Conservation (phyloP, 2,329 filamentous ascomycete species). For the Penicillium capsulatum region DNA sequence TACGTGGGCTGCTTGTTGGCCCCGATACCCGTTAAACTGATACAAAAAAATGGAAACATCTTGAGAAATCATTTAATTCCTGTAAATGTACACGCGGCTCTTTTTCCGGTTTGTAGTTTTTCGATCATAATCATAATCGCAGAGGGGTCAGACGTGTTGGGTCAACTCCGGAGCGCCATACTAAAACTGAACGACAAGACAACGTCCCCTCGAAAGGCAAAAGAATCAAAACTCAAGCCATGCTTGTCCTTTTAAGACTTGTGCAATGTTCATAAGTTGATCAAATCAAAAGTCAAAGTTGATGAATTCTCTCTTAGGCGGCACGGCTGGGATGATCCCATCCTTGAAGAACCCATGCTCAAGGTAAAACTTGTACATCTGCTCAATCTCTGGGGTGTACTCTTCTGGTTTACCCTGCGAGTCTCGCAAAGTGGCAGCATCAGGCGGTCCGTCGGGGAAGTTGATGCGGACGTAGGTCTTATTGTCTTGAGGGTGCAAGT, state of each 20-base stretch:
- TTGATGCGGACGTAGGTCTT: slow-evolving; percentile 63
- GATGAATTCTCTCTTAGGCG: slow-evolving; percentile 73
- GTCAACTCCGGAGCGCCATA: too few relatives aligned
- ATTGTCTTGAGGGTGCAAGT: slow-evolving; percentile 50
- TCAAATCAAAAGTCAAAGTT: slow-evolving; percentile 59
- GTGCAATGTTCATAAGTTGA: neutral
- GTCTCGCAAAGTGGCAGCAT: slow-evolving; percentile 41
- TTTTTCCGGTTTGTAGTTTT: slow-evolving; percentile 1
- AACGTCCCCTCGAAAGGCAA: too few relatives aligned
- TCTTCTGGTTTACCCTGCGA: slow-evolving; percentile 51
- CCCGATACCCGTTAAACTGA: slow-evolving; percentile 34
- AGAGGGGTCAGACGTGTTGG: too few relatives aligned
- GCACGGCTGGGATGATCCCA: slow-evolving; percentile 69
- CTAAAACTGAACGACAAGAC: too few relatives aligned
- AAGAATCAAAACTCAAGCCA: neutral
- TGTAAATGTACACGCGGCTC: neutral
- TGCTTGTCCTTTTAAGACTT: too few relatives aligned
- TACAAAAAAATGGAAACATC: slow-evolving; percentile 32
- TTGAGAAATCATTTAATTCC: slow-evolving; percentile 17
- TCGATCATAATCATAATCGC: neutral
- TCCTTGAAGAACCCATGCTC: slow-evolving; percentile 65
- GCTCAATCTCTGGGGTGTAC: slow-evolving; percentile 52
- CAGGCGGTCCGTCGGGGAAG: slow-evolving; percentile 67
- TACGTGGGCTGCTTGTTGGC: slow-evolving; percentile 13
- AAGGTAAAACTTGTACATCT: slow-evolving; percentile 61